These are phyloP conservation scores for Diaporthe caulivora DNA, from an alignment of 2,329 filamentous ascomycete genomes.

Conservation along the genomic window DNA sequence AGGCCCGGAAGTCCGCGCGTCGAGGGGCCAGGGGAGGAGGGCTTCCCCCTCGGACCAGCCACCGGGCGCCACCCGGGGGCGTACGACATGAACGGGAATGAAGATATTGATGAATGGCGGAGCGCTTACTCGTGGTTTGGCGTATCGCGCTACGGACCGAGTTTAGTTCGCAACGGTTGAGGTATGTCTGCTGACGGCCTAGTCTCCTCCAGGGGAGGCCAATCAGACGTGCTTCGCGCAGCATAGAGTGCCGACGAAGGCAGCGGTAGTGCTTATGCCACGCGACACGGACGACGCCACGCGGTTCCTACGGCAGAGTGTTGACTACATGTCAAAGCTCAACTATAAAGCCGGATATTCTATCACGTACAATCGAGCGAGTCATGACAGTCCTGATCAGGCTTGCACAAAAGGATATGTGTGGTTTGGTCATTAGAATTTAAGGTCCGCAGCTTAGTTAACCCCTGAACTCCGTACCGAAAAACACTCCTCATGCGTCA, in stretches of 20 bases:
- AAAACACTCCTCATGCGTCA: neutral
- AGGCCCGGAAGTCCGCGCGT: neutral
- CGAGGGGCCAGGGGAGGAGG: neutral
- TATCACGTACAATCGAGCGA: neutral
- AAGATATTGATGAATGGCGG: too few relatives aligned
- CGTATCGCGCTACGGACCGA: neutral
- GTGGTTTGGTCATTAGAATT: constrained; percentile 17
- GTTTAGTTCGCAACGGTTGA: neutral
- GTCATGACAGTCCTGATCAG: neutral
- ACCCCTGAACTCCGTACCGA: neutral
- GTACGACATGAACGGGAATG: neutral
- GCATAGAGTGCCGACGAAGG: neutral
- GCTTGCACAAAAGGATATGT: neutral
- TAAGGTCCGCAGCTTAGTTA: neutral
- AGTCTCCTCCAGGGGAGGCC: neutral
- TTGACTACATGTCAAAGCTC: neutral
- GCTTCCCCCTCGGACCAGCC: neutral
- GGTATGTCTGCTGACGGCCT: too few relatives aligned
- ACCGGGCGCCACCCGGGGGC: neutral
- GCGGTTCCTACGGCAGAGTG: neutral
- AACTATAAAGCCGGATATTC: neutral
- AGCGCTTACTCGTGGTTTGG: neutral
- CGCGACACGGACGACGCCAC: too few relatives aligned
- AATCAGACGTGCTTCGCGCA: neutral
- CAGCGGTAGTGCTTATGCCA: neutral